phyloP scores from a whole-genome alignment of 148 eudicot genomes.

The Linanthus parryae region DNA sequence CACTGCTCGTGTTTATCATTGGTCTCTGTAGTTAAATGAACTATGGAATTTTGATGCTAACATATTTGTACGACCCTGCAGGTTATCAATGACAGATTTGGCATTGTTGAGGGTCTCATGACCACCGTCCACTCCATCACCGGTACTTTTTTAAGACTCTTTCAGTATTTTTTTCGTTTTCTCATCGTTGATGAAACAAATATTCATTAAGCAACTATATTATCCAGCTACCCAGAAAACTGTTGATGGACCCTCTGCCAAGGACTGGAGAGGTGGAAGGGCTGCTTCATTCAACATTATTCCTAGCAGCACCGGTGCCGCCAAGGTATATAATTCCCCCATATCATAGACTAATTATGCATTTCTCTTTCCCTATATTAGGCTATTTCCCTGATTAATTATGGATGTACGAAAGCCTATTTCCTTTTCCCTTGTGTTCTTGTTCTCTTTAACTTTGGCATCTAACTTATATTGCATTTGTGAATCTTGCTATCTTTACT shows the following conservation, averaged over 20 bases:
- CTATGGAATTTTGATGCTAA: neutral
- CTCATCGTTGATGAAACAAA: neutral
- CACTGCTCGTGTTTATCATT: neutral
- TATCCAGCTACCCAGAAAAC: constrained; percentile 40
- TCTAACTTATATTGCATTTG: neutral
- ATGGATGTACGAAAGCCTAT: neutral
- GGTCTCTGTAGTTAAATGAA: neutral
- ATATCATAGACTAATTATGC: constrained; percentile 16
- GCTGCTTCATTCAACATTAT: constrained; percentile 47
- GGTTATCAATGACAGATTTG: constrained; percentile 62
- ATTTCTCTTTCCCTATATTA: neutral
- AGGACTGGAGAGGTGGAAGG: constrained; percentile 60
- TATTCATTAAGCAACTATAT: constrained; percentile 2
- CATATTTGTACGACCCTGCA: constrained; percentile 6
- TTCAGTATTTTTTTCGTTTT: neutral
- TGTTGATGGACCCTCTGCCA: constrained; percentile 42
- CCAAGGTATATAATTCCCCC: constrained; percentile 38
- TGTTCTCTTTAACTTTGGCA: neutral
- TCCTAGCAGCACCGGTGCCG: constrained; percentile 53
- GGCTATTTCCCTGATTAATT: neutral
- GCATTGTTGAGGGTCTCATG: constrained; percentile 70
- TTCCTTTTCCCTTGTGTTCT: neutral
- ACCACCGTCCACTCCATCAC: constrained; percentile 64
- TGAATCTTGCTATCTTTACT: constrained; percentile 6
- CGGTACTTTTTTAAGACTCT: constrained; percentile 17